These are phyloP conservation scores for Solanum chmielewskii DNA, from an alignment of 257 asterid species.

Conservation along the genomic window DNA sequence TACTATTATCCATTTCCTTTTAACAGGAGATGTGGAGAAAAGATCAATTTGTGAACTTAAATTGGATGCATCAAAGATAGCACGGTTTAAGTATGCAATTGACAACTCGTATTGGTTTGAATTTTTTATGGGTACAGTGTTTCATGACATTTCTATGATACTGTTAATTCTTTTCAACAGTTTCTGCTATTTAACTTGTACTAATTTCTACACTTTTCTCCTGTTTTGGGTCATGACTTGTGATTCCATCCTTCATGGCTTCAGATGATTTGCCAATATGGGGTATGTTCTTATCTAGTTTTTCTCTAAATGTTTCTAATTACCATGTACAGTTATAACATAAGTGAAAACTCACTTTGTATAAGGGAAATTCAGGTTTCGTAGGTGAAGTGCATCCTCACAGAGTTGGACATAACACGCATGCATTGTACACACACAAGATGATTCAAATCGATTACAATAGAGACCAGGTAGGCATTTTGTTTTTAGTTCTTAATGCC, in stretches of 20 bases:
- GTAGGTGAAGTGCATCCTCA: constrained; percentile 41
- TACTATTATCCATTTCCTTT: not conserved
- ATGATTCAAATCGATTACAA: constrained; percentile 48
- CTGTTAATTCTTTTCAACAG: not conserved
- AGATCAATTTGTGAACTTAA: constrained; percentile 45
- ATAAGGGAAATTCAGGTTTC: constrained; percentile 30
- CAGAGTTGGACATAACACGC: constrained; percentile 32
- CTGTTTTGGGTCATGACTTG: not conserved
- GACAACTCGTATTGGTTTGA: constrained; percentile 59
- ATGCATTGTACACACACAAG: constrained; percentile 45
- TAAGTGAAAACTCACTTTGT: not conserved
- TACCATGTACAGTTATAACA: not conserved
- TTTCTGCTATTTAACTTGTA: not conserved
- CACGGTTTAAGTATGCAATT: constrained; percentile 55
- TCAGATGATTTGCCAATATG: constrained; percentile 76
- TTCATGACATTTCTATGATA: not conserved
- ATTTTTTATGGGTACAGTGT: constrained; percentile 52
- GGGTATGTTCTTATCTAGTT: constrained; percentile 36
- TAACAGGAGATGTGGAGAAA: constrained; percentile 41
- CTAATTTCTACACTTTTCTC: constrained; percentile 12
- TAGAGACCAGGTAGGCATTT: constrained; percentile 34
- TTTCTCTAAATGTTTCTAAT: not conserved
- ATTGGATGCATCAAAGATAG: constrained; percentile 45
- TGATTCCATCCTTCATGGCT: constrained; percentile 2
- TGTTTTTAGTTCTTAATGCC: not conserved